These are phyloP conservation scores for Talaromyces adpressus DNA, from an alignment of 495 filamentous ascomycete species.

Conservation along the genomic window DNA sequence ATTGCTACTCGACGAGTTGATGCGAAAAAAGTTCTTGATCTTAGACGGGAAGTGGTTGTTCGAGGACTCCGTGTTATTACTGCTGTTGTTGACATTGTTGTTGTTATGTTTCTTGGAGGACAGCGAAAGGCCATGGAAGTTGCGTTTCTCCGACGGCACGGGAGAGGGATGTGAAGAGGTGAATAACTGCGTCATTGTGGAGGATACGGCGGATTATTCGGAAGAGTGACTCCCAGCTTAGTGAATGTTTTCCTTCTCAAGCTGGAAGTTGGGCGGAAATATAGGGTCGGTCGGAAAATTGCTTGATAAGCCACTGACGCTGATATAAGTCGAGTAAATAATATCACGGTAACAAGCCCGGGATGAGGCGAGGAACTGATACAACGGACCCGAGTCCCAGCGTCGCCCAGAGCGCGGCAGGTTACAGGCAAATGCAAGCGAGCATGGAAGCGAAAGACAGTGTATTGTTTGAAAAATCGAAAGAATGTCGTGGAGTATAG, in stretches of 20 bases:
- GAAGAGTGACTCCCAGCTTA: not conserved
- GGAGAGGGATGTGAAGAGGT: conserved; percentile 32
- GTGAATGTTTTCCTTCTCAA: not conserved
- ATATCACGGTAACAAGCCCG: not conserved
- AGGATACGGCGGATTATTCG: not conserved
- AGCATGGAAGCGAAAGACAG: not conserved
- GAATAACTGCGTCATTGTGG: conserved; percentile 41
- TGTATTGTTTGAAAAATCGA: not conserved
- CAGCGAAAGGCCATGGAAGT: conserved; percentile 37
- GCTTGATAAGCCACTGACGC: not conserved
- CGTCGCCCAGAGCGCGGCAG: not conserved
- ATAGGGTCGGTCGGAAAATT: not conserved
- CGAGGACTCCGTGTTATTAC: conserved; percentile 19
- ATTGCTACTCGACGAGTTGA: conserved; percentile 63
- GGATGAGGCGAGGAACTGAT: not conserved
- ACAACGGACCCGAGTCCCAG: conserved; percentile 3
- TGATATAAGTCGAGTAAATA: not conserved
- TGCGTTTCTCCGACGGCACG: conserved; percentile 40
- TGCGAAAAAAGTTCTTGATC: conserved; percentile 97
- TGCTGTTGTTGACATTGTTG: conserved; percentile 11
- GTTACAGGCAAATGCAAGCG: not conserved
- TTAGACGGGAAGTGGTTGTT: conserved; percentile 72
- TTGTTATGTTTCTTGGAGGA: conserved; percentile 40
- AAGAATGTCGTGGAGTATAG: not conserved
- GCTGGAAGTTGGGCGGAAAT: not conserved